Evolutionary conservation across 306 rosid genomes (phyloP).

Genomic region (Amphicarpaea edgeworthii): DNA sequence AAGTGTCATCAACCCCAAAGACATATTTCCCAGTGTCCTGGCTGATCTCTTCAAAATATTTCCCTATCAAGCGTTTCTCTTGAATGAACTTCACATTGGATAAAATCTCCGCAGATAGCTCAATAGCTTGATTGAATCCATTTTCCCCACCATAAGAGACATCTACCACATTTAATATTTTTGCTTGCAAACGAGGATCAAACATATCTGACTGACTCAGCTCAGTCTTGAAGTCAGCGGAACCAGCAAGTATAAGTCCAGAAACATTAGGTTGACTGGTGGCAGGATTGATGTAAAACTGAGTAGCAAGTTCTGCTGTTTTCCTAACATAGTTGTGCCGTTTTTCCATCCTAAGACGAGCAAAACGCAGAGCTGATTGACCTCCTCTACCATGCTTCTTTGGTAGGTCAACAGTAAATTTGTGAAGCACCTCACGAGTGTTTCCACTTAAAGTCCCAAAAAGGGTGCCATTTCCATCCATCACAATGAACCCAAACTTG

Average conservation of each 20-base stretch:
- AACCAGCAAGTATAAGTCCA: constrained; percentile 29
- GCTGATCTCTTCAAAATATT: constrained; percentile 19
- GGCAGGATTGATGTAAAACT: constrained; percentile 15
- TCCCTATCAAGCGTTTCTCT: constrained; percentile 21
- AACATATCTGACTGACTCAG: constrained; percentile 20
- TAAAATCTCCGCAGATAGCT: constrained; percentile 2
- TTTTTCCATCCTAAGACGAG: constrained; percentile 18
- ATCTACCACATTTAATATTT: constrained; percentile 17
- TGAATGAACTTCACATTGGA: constrained; percentile 12
- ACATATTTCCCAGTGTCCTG: constrained; percentile 27
- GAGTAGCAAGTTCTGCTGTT: constrained; percentile 1
- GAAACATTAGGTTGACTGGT: constrained; percentile 24
- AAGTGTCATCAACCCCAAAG: constrained; percentile 13
- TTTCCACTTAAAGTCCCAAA: constrained; percentile 82
- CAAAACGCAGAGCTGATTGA: constrained; percentile 19
- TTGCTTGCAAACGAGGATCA: constrained; percentile 13
- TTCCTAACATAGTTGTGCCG: constrained; percentile 14
- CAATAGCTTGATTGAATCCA: constrained; percentile 24
- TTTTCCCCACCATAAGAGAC: constrained; percentile 23
- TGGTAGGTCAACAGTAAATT: constrained; percentile 13
- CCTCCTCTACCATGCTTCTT: constrained; percentile 24
- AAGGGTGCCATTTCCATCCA: constrained; percentile 81
- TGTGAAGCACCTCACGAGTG: constrained; percentile 20
- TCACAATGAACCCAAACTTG: constrained; percentile 76
- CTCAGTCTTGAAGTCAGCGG: constrained; percentile 24